phyloP scores from a whole-genome alignment of 2,329 filamentous ascomycete genomes.

The Phyllosticta citriasiana region DNA sequence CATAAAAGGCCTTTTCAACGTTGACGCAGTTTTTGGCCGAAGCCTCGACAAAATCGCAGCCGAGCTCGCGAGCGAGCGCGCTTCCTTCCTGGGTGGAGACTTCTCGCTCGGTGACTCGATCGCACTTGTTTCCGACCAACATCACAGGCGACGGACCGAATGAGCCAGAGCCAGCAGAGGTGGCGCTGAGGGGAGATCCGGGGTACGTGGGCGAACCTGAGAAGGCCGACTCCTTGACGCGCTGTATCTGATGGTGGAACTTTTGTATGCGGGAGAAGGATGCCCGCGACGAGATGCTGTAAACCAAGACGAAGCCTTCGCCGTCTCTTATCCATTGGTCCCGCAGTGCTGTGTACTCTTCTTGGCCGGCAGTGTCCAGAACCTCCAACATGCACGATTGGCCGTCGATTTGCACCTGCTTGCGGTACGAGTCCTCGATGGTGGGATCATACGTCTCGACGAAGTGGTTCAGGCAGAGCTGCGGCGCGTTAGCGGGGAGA shows the following conservation, averaged over 20 bases:
- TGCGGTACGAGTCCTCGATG: conserved; percentile 59
- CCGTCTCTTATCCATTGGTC: conserved; percentile 99
- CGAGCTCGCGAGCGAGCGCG: conserved; percentile 79
- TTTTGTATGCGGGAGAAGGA: conserved; percentile 91
- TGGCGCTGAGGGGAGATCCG: conserved; percentile 58
- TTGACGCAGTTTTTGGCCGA: conserved; percentile 98
- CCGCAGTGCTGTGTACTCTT: conserved; percentile 92
- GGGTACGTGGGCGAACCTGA: conserved; percentile 67
- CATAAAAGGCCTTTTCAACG: conserved; percentile 96
- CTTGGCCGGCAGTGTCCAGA: conserved; percentile 92
- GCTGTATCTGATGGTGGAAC: conserved; percentile 93
- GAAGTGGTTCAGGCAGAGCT: conserved; percentile 96
- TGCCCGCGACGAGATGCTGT: conserved; percentile 94
- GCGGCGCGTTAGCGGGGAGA: conserved; percentile 9
- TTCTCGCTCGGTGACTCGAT: conserved; percentile 88
- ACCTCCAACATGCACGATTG: conserved; percentile 97
- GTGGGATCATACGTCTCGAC: conserved; percentile 77
- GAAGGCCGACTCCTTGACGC: conserved; percentile 81
- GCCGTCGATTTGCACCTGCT: conserved; percentile 74
- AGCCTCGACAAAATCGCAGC: conserved; percentile 93
- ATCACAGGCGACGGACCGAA: conserved; percentile 80
- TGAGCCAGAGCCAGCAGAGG: conserved; percentile 40
- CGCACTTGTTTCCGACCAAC: conserved; percentile 98
- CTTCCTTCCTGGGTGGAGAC: conserved; percentile 95
- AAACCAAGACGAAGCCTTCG: conserved; percentile 94